Conservation (phyloP, 1,284 basidiomycete genomes). For the Leccinum huronense region DNA sequence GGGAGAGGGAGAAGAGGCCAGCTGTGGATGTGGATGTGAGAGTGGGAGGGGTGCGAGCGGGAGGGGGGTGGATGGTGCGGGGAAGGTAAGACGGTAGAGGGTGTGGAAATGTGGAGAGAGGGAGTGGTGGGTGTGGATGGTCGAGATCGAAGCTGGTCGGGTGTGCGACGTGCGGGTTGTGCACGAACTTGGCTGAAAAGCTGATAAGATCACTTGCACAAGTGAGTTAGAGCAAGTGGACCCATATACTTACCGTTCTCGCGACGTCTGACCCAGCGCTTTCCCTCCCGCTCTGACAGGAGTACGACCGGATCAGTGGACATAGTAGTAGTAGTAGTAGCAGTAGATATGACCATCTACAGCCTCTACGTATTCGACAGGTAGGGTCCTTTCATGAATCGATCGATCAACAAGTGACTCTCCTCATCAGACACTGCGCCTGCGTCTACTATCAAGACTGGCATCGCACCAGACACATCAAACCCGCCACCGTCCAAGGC, state of each 20-base stretch:
- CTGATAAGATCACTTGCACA: too few species aligned
- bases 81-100: constrained; percentile 69
- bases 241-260: constrained; percentile 58
- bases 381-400: constrained; percentile 27
- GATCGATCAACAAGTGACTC: background rate
- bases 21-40: constrained; percentile 61
- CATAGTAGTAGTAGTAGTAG: too few species aligned
- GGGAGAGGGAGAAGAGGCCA: constrained; percentile 70
- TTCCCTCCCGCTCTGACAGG: constrained; percentile 65
- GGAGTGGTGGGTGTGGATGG: constrained; percentile 41
- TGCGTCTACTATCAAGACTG: constrained; percentile 95
- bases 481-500: constrained; percentile 61
- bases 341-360: constrained; percentile 68
- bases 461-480: constrained; percentile 77
- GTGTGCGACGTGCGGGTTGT: constrained; percentile 65
- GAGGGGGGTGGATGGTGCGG: constrained; percentile 54
- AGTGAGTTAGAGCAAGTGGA: background rate
- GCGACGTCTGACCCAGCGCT: constrained; percentile 68
- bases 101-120: constrained; percentile 64
- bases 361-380: constrained; percentile 91
- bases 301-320: constrained; percentile 7
- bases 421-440: constrained; percentile 69
- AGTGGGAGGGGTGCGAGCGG: constrained; percentile 38
- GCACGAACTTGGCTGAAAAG: constrained; percentile 58
- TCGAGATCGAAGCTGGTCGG: constrained; percentile 58